These are phyloP conservation scores for Trichoderma koningiopsis DNA, from an alignment of 2,329 filamentous ascomycete species.

Conservation along the genomic window DNA sequence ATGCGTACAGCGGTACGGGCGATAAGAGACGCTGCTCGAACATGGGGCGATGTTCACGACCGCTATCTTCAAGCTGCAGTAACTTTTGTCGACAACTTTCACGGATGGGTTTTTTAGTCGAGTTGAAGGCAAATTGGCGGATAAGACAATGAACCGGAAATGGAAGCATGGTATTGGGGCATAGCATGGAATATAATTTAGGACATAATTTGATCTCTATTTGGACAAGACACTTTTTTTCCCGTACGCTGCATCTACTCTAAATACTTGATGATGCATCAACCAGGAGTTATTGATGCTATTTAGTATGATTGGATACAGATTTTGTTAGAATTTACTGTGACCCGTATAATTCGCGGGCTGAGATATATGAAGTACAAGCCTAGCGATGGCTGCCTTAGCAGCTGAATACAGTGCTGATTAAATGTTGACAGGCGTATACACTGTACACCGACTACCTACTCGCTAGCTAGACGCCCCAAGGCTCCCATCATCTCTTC, in stretches of 20 bases:
- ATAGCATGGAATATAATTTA: not conserved
- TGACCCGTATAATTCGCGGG: not conserved
- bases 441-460: conserved; percentile 17
- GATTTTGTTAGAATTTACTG: not conserved
- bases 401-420: conserved; percentile 5
- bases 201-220: not conserved
- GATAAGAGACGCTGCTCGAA: conserved; percentile 71
- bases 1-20: conserved; percentile 63
- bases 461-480: not conserved
- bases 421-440: not conserved
- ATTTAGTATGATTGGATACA: not conserved
- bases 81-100: conserved; percentile 72
- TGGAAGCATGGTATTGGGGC: not conserved
- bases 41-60: conserved; percentile 71
- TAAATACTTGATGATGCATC: not conserved
- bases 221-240: not conserved
- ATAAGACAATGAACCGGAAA: not conserved
- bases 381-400: not conserved
- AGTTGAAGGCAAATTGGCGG: not conserved
- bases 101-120: conserved; percentile 57
- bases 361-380: not conserved
- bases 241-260: not conserved
- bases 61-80: conserved; percentile 69
- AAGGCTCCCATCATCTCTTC: not conserved
- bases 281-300: too few species aligned